A percentile compares a stretch with the other conserved stretches of the same genome.
Evolutionary conservation across 257 asterid species (phyloP).

Genomic region (Jacaranda copaia): DNA sequence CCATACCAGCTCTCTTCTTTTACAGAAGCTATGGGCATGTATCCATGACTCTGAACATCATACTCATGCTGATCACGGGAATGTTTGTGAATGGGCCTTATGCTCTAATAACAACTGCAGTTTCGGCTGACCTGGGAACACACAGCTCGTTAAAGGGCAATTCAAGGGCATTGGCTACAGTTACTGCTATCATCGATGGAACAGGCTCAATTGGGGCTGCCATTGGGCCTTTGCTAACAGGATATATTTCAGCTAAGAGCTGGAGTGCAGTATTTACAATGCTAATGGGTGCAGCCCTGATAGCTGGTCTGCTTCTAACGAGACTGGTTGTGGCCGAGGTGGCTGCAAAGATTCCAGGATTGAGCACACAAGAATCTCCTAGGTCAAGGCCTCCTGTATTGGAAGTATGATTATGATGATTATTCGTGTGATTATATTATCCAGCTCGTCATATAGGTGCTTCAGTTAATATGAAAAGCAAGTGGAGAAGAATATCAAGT

Average conservation of each 20-base stretch:
- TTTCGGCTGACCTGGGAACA: constrained; percentile 97
- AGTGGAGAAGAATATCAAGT: constrained; percentile 29
- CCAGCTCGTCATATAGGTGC: background rate
- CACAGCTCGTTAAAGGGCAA: constrained; percentile 92
- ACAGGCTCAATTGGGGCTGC: constrained; percentile 99
- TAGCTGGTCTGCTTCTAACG: constrained; percentile 87
- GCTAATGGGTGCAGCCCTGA: constrained; percentile 88
- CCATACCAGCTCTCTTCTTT: constrained; percentile 88
- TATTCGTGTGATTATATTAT: too few relatives aligned
- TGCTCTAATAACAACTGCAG: constrained; percentile 96
- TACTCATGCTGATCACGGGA: constrained; percentile 84
- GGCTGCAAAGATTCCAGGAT: constrained; percentile 62
- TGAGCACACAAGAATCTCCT: constrained; percentile 40
- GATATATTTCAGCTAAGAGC: constrained; percentile 85
- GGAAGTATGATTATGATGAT: constrained; percentile 55
- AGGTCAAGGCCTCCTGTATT: constrained; percentile 39
- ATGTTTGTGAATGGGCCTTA: constrained; percentile 93
- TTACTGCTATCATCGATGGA: constrained; percentile 94
- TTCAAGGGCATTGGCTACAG: constrained; percentile 88
- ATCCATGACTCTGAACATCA: constrained; percentile 71
- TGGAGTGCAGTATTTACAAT: constrained; percentile 90
- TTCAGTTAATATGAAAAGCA: constrained; percentile 16
- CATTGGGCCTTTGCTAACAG: constrained; percentile 87
- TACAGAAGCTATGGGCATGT: constrained; percentile 83
- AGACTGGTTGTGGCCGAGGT: constrained; percentile 90